Percentiles rank a stretch among this genome's conserved stretches.
phyloP scores from a whole-genome alignment of 2,329 filamentous ascomycete genomes.

The Trichoderma sp. region DNA sequence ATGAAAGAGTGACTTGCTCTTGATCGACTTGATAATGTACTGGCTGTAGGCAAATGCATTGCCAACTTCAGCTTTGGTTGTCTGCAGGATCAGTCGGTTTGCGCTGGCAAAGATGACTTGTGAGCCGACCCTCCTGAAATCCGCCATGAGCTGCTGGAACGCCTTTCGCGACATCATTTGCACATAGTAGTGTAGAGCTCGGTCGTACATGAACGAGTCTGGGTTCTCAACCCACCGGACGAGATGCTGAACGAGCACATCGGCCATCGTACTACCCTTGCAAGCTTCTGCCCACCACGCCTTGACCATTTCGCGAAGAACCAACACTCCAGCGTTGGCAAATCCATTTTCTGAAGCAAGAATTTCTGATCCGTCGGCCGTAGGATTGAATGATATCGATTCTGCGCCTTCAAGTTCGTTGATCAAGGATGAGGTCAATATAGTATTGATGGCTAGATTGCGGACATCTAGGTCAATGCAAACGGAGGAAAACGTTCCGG shows the following conservation, averaged over 20 bases:
- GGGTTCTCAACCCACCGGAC: constrained; percentile 96
- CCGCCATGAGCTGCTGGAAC: constrained; percentile 92
- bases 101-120: constrained; percentile 94
- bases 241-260: constrained; percentile 94
- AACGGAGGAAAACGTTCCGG: constrained; percentile 90
- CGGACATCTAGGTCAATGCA: constrained; percentile 93
- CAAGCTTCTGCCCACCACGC: constrained; percentile 97
- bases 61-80: constrained; percentile 91
- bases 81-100: constrained; percentile 86
- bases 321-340: constrained; percentile 82
- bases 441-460: constrained; percentile 96
- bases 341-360: constrained; percentile 88
- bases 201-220: constrained; percentile 91
- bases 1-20: constrained; percentile 90
- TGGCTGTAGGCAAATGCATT: constrained; percentile 96
- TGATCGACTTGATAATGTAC: constrained; percentile 97
- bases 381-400: constrained; percentile 73
- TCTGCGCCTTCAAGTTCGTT: constrained; percentile 93
- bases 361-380: constrained; percentile 43
- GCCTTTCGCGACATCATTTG: constrained; percentile 98
- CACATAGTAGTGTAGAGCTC: constrained; percentile 91
- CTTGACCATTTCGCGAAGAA: constrained; percentile 97
- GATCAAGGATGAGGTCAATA: constrained; percentile 92
- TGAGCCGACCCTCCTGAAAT: constrained; percentile 91
- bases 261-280: constrained; percentile 86